Percentiles rank a stretch among this genome's conserved stretches.
Evolutionary conservation across 2,329 filamentous ascomycete species (phyloP).

Genomic region (Colletotrichum simmondsii): DNA sequence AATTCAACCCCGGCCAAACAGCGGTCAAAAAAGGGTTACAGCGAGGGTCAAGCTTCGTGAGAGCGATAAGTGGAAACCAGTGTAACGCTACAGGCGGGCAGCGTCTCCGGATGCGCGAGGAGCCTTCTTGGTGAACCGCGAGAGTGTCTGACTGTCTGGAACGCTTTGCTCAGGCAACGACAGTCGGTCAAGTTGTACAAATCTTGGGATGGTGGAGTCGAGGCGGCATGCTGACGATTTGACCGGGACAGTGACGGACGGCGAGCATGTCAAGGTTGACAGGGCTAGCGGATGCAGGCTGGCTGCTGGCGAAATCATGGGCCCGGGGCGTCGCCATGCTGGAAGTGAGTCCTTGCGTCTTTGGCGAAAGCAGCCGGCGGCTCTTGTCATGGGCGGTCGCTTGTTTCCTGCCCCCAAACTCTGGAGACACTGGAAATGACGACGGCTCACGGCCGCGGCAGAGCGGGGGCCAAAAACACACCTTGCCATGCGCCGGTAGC

Average conservation of each 20-base stretch:
- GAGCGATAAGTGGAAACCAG: slow-evolving; percentile 25
- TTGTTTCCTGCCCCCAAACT: slow-evolving; percentile 37
- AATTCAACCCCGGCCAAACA: slow-evolving; percentile 12
- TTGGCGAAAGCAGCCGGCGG: slow-evolving; percentile 30
- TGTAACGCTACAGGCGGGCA: slow-evolving; percentile 32
- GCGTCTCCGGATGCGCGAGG: slow-evolving; percentile 33
- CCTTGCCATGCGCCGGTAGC: slow-evolving; percentile 33
- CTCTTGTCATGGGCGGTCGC: slow-evolving; percentile 33
- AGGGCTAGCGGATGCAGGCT: slow-evolving; percentile 13
- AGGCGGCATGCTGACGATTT: slow-evolving; percentile 14
- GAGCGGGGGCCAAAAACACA: slow-evolving; percentile 34
- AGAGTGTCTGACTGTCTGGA: neutral
- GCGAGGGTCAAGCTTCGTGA: slow-evolving; percentile 19
- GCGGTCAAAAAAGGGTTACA: slow-evolving; percentile 29
- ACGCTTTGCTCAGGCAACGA: slow-evolving; percentile 19
- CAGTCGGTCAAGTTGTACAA: slow-evolving; percentile 13
- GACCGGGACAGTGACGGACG: neutral
- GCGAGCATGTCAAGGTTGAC: slow-evolving; percentile 4
- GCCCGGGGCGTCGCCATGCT: neutral
- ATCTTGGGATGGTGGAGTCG: slow-evolving; percentile 2
- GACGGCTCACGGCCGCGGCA: slow-evolving; percentile 24
- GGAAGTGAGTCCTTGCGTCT: neutral
- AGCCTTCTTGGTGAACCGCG: slow-evolving; percentile 32
- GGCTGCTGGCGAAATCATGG: slow-evolving; percentile 1
- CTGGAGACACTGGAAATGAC: slow-evolving; percentile 22